phyloP scores from a whole-genome alignment of 257 asterid genomes.

The Apocynum venetum region DNA sequence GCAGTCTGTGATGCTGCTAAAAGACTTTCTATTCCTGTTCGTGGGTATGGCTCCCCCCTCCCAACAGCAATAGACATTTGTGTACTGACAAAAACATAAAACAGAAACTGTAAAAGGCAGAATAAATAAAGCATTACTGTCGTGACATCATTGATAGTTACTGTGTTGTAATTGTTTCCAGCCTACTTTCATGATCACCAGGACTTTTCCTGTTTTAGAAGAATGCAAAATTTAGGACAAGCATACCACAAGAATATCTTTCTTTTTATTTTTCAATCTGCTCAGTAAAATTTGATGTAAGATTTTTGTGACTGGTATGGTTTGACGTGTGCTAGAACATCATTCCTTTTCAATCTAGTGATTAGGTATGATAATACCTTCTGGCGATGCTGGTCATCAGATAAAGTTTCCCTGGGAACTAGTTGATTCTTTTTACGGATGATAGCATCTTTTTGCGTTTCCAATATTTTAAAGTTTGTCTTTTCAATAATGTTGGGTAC shows the following conservation, averaged over 20 bases:
- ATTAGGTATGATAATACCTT: neutral
- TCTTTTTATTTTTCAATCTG: neutral
- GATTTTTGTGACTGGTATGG: neutral
- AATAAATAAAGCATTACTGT: neutral
- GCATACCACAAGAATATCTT: neutral
- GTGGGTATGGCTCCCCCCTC: conserved; percentile 52
- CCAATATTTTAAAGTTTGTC: neutral
- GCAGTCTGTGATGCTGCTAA: conserved; percentile 76
- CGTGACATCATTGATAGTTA: neutral
- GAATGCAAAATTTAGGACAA: neutral
- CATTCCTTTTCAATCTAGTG: neutral
- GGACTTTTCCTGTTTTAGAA: neutral
- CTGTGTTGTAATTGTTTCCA: neutral
- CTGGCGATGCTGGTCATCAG: too few species aligned
- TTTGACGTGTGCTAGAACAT: neutral
- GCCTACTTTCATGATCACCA: neutral
- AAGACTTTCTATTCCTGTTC: conserved; percentile 76
- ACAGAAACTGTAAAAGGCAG: neutral
- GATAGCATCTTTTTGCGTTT: neutral
- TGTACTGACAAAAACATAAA: neutral
- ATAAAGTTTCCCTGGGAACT: neutral
- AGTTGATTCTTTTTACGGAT: neutral
- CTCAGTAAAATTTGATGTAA: neutral
- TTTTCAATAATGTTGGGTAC: neutral
- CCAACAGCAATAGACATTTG: too few species aligned